Evolutionary conservation across 306 rosid genomes (phyloP), one percentile per base, ranked within the genome.

Genomic region (Hippophae rhamnoides): DNA sequence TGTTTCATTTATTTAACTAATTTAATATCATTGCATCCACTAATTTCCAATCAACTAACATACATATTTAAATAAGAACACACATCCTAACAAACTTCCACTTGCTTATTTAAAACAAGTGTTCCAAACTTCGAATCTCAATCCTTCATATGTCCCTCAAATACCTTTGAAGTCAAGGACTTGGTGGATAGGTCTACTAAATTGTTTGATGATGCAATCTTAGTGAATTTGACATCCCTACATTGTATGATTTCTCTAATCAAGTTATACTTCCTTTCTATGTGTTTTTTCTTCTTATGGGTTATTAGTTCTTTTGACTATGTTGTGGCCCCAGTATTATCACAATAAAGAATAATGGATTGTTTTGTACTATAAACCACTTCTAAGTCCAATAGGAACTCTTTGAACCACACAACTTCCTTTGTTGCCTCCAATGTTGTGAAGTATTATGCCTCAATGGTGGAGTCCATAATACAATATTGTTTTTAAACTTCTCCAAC

Each of bases 131-230:
- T 43, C 66, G 60, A 61, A 60, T 18, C 42, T 26, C 58, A 62
- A 60, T 68, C 41, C 51, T 67, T 52, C 59, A 74, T 26, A 40
- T 27, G 13, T 60, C 63, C 26, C 56, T 10, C 7, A 60, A 57
- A 13, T 72, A 75, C 72, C 64, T 72, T 87, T 10, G 68, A 48
- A 56, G 49, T 80, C n/a, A 52, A 52, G 18, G 18, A 18, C 18
- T 18, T 18, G 18, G 18, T 18, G 18, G 0, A 18, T 18, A 18
- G 18, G 18, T 18, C 18, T 18, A 18, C 18, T 18, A 18, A 18
- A 18, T 18, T 18, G 18, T 18, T 18, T 18, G 18, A 18, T 18
- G 18, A 18, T 18, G 18, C 18, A 18, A 18, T 18, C 18, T 18
- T 18, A 18, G 18, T 18, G 18, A 18, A 18, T 18, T 18, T 18